A percentile compares a stretch with the other conserved stretches of the same genome.
Conservation (phyloP, 2,329 filamentous ascomycete species). For the Hypoxylon sp. region DNA sequence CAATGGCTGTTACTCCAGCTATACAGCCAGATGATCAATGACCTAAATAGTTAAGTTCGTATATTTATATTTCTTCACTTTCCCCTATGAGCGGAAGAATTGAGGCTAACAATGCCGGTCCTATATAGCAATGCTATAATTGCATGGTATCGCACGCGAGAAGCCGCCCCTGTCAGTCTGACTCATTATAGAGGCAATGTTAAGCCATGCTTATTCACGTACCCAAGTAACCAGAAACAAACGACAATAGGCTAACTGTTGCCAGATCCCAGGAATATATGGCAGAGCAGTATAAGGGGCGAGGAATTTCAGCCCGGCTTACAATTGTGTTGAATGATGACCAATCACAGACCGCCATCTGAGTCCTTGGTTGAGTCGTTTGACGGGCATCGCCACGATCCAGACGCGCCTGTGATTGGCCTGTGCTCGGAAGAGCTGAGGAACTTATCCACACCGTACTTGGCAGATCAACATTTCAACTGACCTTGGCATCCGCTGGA, state of each 20-base stretch:
- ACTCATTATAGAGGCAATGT: not conserved
- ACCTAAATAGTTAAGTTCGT: not conserved
- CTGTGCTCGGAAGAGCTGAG: conserved; percentile 20
- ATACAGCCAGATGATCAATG: no score
- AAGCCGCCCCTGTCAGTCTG: conserved; percentile 1
- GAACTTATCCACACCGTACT: conserved; percentile 13
- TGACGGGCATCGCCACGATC: conserved; percentile 31
- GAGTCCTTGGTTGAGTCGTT: not conserved
- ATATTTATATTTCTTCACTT: not conserved
- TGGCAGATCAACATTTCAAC: conserved; percentile 32
- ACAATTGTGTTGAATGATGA: conserved; percentile 2
- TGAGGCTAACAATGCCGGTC: not conserved
- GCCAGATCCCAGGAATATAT: not conserved
- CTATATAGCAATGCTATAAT: not conserved
- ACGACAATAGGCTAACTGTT: not conserved
- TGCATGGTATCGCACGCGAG: not conserved
- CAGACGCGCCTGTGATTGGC: conserved; percentile 26
- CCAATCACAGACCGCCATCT: conserved; percentile 28
- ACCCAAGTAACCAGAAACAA: not conserved
- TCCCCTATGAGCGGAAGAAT: not conserved
- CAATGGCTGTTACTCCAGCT: not conserved
- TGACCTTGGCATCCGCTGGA: conserved; percentile 10
- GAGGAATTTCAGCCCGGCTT: conserved; percentile 9
- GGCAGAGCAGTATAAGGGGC: conserved; percentile 4
- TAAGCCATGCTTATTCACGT: not conserved